These are phyloP conservation scores for Termitomyces sp. DNA, from an alignment of 768 basidiomycete genomes.

Conservation along the genomic window DNA sequence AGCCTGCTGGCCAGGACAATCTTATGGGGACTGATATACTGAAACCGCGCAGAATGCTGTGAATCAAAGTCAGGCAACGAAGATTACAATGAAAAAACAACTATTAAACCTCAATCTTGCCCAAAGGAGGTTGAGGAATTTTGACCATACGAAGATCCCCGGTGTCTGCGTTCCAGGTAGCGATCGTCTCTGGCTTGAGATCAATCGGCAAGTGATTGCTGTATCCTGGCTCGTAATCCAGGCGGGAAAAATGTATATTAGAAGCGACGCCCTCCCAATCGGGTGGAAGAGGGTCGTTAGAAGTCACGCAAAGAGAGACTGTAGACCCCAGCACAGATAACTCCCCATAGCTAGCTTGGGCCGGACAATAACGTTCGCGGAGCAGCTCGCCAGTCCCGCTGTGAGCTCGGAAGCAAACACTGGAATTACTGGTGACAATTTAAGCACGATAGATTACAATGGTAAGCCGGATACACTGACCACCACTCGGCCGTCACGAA, in stretches of 20 bases:
- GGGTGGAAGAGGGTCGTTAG: neutral
- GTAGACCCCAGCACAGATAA: neutral
- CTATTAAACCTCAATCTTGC: neutral
- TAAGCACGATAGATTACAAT: neutral
- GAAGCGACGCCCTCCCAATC: neutral
- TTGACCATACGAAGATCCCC: conserved; percentile 5
- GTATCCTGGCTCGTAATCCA: neutral
- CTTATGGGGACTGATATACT: neutral
- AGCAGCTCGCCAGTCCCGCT: conserved; percentile 5
- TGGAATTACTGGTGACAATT: neutral
- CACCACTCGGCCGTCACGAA: neutral
- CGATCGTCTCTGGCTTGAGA: neutral
- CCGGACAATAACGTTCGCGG: conserved; percentile 2
- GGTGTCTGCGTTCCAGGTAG: neutral
- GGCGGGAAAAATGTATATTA: neutral
- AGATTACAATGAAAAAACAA: neutral
- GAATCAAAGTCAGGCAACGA: neutral
- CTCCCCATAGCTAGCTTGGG: conserved; percentile 1
- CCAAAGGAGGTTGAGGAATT: neutral
- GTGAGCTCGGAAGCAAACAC: conserved; percentile 5
- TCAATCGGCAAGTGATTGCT: neutral
- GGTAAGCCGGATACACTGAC: neutral
- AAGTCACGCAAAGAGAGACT: neutral
- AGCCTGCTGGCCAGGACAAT: neutral
- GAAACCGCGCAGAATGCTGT: neutral